Conservation (phyloP, 805 yeast genomes). For the Teunomyces aglyptinius region DNA sequence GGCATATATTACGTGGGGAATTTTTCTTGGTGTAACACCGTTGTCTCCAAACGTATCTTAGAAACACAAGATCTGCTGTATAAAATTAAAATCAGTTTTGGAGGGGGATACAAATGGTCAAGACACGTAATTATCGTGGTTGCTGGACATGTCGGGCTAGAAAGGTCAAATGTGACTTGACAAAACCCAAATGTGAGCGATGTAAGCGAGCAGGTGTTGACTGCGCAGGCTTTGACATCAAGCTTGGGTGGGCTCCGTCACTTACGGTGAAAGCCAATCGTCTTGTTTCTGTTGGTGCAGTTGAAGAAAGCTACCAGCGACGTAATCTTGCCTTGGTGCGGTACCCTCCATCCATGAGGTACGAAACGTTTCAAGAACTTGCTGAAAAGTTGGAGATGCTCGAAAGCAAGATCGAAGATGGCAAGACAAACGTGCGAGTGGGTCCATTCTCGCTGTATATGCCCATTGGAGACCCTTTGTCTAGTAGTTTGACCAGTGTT, state of each 20-base stretch:
- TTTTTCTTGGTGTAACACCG: too few relatives aligned
- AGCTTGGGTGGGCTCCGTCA: slow-evolving; percentile 47
- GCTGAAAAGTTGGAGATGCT: slow-evolving; percentile 34
- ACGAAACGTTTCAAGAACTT: slow-evolving; percentile 39
- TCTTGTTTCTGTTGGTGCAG: slow-evolving; percentile 16
- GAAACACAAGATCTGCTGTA: neutral
- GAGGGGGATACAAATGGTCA: slow-evolving; percentile 15
- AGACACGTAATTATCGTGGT: slow-evolving; percentile 44
- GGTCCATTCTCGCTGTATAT: slow-evolving; percentile 28
- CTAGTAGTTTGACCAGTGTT: neutral
- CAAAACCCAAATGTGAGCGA: slow-evolving; percentile 44
- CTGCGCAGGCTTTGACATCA: slow-evolving; percentile 52
- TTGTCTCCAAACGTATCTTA: too few relatives aligned
- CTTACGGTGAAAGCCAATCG: slow-evolving; percentile 25
- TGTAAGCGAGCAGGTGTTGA: slow-evolving; percentile 44
- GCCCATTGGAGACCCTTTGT: neutral
- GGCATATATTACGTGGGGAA: too few relatives aligned
- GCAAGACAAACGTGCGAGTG: slow-evolving; percentile 9
- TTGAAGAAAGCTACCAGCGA: slow-evolving; percentile 36
- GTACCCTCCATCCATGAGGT: slow-evolving; percentile 35
- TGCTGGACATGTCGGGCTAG: slow-evolving; percentile 56
- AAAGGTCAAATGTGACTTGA: slow-evolving; percentile 53
- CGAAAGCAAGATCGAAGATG: slow-evolving; percentile 17
- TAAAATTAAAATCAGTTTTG: neutral
- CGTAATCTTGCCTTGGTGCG: slow-evolving; percentile 44